A percentile compares a stretch with the other conserved stretches of the same genome.
Conservation (phyloP, 1,139 yeast species). For the Pichia sp. region DNA sequence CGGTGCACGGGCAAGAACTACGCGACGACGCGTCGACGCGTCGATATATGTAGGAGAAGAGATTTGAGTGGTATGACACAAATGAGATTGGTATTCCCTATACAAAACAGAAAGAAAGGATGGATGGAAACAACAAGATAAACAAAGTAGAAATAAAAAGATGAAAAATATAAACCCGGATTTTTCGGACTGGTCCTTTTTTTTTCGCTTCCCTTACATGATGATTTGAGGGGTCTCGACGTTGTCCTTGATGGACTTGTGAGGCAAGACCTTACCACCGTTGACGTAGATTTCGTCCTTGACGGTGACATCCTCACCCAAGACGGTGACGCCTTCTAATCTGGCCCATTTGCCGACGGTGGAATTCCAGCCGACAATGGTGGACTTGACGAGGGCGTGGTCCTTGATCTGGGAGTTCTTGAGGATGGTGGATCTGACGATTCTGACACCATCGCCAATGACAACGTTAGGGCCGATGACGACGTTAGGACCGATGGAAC, state of each 20-base stretch:
- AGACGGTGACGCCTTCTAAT: conserved; percentile 94
- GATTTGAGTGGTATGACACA: neutral
- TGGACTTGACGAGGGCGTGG: conserved; percentile 96
- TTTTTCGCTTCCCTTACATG: conserved; percentile 59
- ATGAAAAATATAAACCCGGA: neutral
- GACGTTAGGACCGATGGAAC: conserved; percentile 98
- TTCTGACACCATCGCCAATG: conserved; percentile 98
- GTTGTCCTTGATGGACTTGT: conserved; percentile 92
- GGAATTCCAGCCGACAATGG: conserved; percentile 99
- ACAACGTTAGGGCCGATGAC: conserved; percentile 95
- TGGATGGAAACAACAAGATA: neutral
- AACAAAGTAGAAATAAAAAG: neutral
- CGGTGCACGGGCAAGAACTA: too few relatives aligned
- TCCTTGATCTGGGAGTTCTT: conserved; percentile 90
- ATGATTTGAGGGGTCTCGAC: conserved; percentile 97
- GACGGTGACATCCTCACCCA: conserved; percentile 98
- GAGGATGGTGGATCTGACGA: conserved; percentile 90
- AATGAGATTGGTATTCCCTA: neutral
- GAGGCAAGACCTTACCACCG: conserved; percentile 99
- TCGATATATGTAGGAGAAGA: neutral
- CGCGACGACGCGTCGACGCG: neutral
- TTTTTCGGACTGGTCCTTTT: neutral
- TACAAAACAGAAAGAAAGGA: neutral
- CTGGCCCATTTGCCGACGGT: conserved; percentile 99
- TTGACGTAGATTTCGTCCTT: conserved; percentile 98